Conservation (phyloP, 202 grass and related monocot genomes). For the Zoysia matrella region DNA sequence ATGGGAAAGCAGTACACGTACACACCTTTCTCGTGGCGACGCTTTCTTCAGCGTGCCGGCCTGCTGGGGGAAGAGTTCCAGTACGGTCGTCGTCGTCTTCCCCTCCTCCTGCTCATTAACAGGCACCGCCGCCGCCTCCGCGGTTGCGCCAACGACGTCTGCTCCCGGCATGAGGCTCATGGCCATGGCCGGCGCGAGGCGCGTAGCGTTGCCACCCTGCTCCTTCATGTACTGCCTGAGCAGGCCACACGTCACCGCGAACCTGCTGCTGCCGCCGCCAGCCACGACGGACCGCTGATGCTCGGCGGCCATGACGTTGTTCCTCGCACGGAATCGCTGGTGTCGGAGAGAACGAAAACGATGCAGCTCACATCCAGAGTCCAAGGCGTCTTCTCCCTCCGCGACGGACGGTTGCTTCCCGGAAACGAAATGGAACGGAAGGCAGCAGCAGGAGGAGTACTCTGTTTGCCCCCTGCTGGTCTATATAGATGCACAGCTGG, state of each 20-base stretch:
- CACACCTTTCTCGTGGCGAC: neutral
- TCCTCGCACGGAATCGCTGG: too few species aligned
- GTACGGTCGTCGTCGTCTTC: slow-evolving; percentile 32
- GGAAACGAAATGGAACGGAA: too few species aligned
- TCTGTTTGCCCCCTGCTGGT: neutral
- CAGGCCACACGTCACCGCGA: slow-evolving; percentile 62
- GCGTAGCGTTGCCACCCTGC: slow-evolving; percentile 23
- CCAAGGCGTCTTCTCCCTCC: slow-evolving; percentile 8
- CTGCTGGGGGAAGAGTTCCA: slow-evolving; percentile 70
- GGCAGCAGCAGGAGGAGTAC: too few species aligned
- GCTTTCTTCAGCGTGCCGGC: slow-evolving; percentile 49
- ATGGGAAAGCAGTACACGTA: too few species aligned
- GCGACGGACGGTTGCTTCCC: too few species aligned
- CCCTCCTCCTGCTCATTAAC: neutral
- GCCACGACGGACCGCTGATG: neutral
- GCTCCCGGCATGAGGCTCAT: slow-evolving; percentile 59
- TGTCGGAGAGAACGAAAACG: neutral
- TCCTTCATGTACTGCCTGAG: slow-evolving; percentile 78
- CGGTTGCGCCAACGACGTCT: neutral
- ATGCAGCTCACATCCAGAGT: slow-evolving; percentile 3
- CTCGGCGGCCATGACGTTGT: slow-evolving; percentile 35
- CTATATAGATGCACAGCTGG: slow-evolving; percentile 39
- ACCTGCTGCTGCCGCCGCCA: slow-evolving; percentile 30
- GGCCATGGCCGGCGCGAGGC: slow-evolving; percentile 45
- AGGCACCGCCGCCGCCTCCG: neutral